Conservation (phyloP, 495 filamentous ascomycete species). For the Penicillium goetzii region DNA sequence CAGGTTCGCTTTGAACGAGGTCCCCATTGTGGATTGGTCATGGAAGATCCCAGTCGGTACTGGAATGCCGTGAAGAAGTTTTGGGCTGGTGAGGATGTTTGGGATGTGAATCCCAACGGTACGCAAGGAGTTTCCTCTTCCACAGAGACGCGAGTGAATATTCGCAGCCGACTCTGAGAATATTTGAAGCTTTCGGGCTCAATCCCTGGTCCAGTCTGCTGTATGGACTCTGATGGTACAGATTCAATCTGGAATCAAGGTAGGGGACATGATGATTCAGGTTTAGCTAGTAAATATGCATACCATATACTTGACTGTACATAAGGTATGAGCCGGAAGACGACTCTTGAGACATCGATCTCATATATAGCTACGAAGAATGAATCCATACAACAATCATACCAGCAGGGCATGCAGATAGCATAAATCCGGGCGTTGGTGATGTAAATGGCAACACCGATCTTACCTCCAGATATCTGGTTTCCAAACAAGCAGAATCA, state of each 20-base stretch:
- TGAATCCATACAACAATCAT: too few species aligned
- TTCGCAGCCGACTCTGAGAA: conserved; percentile 17
- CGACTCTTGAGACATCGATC: too few species aligned
- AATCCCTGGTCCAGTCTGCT: neutral
- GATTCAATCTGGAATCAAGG: neutral
- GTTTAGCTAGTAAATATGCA: neutral
- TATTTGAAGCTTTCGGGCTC: neutral
- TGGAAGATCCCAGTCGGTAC: conserved; percentile 31
- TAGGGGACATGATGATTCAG: neutral
- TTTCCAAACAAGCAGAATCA: neutral
- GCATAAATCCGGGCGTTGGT: neutral
- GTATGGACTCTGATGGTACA: neutral
- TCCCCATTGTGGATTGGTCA: conserved; percentile 39
- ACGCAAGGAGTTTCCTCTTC: neutral
- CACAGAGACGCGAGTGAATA: neutral
- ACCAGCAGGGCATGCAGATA: neutral
- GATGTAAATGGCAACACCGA: too few species aligned
- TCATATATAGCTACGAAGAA: too few species aligned
- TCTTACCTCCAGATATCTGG: too few species aligned
- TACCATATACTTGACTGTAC: neutral
- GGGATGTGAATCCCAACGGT: neutral
- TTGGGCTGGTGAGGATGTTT: conserved; percentile 23
- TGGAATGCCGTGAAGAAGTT: conserved; percentile 30
- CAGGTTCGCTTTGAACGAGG: conserved; percentile 34
- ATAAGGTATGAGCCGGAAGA: neutral